Evolutionary conservation across 2,329 filamentous ascomycete genomes (phyloP).

Genomic region (Sarocladiaceae sp.): DNA sequence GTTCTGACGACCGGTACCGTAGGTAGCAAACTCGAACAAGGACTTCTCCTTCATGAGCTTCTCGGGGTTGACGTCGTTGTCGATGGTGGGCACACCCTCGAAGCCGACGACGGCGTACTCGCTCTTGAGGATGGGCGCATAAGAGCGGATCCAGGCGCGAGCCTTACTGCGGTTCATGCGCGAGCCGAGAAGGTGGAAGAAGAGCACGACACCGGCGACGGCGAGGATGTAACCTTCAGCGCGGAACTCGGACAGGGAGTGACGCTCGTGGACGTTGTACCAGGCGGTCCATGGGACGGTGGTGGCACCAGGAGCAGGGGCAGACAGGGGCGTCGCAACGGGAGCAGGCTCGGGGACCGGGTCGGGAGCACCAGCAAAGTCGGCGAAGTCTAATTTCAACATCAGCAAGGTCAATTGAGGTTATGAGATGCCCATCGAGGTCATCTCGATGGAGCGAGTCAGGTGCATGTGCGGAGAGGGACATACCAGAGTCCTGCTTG

Average conservation of each 20-base stretch:
- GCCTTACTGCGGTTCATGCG: conserved; percentile 76
- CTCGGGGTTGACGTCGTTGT: conserved; percentile 36
- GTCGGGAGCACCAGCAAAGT: conserved; percentile 78
- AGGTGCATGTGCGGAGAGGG: conserved; percentile 5
- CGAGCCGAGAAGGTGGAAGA: conserved; percentile 78
- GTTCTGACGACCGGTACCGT: conserved; percentile 90
- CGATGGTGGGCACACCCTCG: conserved; percentile 48
- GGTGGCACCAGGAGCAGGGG: conserved; percentile 42
- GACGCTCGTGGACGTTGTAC: conserved; percentile 95
- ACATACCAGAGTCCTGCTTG: conserved; percentile 62
- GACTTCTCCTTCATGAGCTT: conserved; percentile 77
- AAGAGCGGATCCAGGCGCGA: conserved; percentile 72
- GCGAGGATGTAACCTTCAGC: conserved; percentile 79
- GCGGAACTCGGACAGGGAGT: conserved; percentile 78
- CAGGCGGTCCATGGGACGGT: conserved; percentile 79
- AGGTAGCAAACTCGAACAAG: conserved; percentile 79
- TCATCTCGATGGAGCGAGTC: not conserved
- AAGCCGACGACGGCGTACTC: conserved; percentile 92
- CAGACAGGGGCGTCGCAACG: conserved; percentile 40
- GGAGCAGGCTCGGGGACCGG: conserved; percentile 51
- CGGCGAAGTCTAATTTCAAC: conserved; percentile 73
- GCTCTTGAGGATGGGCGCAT: conserved; percentile 65
- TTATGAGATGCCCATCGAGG: not conserved
- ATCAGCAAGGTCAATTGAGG: not conserved
- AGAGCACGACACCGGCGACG: conserved; percentile 68